A percentile compares a stretch with the other conserved stretches of the same genome.
phyloP scores from a whole-genome alignment of 1,284 basidiomycete species.

The Thecaphora thlaspeos region DNA sequence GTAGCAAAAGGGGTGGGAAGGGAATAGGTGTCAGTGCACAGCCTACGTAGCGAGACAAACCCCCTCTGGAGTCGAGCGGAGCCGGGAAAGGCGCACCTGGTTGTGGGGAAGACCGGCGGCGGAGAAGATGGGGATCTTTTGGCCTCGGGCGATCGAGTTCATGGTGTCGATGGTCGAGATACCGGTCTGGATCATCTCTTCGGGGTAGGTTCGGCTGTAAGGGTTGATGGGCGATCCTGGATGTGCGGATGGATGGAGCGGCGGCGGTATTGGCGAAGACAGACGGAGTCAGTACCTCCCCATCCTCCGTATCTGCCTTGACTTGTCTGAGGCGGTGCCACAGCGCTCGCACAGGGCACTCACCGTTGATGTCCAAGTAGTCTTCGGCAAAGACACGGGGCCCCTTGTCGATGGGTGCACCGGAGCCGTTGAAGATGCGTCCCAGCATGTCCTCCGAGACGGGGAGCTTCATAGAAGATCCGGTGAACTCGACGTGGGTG shows the following conservation, averaged over 20 bases:
- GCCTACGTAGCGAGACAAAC: too few relatives aligned
- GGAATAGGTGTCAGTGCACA: too few relatives aligned
- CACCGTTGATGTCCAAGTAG: constrained; percentile 98
- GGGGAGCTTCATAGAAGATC: constrained; percentile 96
- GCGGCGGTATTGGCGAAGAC: neutral
- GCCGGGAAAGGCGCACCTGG: constrained; percentile 61
- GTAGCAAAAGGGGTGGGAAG: too few relatives aligned
- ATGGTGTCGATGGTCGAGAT: constrained; percentile 74
- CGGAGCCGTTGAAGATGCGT: constrained; percentile 98
- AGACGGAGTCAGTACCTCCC: too few relatives aligned
- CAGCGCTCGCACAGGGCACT: constrained; percentile 47
- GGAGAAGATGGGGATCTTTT: constrained; percentile 99
- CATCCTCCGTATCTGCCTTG: too few relatives aligned
- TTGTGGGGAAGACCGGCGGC: constrained; percentile 99
- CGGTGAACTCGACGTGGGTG: constrained; percentile 97
- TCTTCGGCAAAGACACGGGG: constrained; percentile 99
- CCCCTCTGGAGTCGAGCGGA: too few relatives aligned
- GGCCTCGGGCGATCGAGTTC: constrained; percentile 98
- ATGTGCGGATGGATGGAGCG: constrained; percentile 2
- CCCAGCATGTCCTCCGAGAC: constrained; percentile 99
- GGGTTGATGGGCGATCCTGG: constrained; percentile 97
- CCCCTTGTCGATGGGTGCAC: constrained; percentile 95
- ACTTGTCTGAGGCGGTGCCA: too few relatives aligned
- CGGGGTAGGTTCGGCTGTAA: constrained; percentile 97
- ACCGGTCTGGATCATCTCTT: constrained; percentile 99